Conservation (phyloP, 495 filamentous ascomycete species). For the Penicillium tannophilum region DNA sequence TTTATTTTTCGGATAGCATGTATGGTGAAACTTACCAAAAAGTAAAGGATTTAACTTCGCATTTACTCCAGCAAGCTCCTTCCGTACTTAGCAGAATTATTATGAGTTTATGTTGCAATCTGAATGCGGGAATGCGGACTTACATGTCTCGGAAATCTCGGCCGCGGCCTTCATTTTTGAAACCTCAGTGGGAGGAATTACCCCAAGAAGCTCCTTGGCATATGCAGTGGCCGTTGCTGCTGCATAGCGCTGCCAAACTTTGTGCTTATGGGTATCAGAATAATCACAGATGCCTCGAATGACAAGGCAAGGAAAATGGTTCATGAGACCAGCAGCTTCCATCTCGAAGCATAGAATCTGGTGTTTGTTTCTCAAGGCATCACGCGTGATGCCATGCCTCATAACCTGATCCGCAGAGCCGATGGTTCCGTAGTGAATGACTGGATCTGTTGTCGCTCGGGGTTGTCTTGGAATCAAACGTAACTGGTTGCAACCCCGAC, state of each 20-base stretch:
- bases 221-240: constrained; percentile 3
- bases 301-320: constrained; percentile 37
- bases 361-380: constrained; percentile 31
- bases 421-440: constrained; percentile 13
- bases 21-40: too few relatives aligned
- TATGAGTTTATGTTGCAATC: too few relatives aligned
- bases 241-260: constrained; percentile 3
- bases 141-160: neutral
- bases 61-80: too few relatives aligned
- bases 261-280: constrained; percentile 5
- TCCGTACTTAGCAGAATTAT: too few relatives aligned
- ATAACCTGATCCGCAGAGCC: constrained; percentile 32
- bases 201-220: constrained; percentile 5
- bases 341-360: constrained; percentile 43
- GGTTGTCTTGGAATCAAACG: too few relatives aligned
- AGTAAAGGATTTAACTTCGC: too few relatives aligned
- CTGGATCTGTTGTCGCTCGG: too few relatives aligned
- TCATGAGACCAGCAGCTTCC: constrained; percentile 46
- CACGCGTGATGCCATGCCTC: constrained; percentile 28
- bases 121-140: neutral
- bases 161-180: neutral
- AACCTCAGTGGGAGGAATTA: neutral
- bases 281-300: constrained; percentile 29
- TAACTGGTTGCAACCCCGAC: too few relatives aligned
- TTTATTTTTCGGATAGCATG: too few relatives aligned